These are phyloP conservation scores for Citrullus amarus DNA, from an alignment of 306 rosid genomes.

Conservation along the genomic window DNA sequence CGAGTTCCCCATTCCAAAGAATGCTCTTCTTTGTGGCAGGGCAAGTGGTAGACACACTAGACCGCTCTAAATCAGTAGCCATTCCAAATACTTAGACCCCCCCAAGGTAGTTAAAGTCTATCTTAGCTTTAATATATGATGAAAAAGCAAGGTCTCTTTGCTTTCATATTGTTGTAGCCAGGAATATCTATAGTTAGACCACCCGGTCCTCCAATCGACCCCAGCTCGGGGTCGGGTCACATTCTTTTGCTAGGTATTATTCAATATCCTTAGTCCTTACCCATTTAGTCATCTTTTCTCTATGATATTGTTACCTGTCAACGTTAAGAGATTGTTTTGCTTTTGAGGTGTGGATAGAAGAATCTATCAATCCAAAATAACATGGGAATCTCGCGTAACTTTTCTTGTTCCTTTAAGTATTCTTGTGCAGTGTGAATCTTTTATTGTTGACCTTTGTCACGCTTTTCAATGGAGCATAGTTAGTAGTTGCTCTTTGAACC, in stretches of 20 bases:
- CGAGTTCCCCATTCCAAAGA: slow-evolving; percentile 17
- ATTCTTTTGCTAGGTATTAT: slow-evolving; percentile 32
- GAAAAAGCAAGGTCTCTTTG: slow-evolving; percentile 3
- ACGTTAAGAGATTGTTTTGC: neutral
- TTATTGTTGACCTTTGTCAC: neutral
- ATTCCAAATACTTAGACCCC: neutral
- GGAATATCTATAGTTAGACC: neutral
- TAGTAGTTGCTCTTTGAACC: neutral
- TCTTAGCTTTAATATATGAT: neutral
- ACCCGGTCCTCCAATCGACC: slow-evolving; percentile 19
- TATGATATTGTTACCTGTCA: neutral
- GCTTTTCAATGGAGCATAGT: neutral
- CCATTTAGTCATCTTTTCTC: slow-evolving; percentile 13
- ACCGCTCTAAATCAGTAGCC: slow-evolving; percentile 5
- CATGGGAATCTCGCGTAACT: neutral
- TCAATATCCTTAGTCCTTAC: slow-evolving; percentile 10
- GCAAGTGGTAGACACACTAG: slow-evolving; percentile 14
- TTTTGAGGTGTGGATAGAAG: neutral
- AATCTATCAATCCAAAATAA: neutral
- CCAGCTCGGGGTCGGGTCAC: slow-evolving; percentile 71
- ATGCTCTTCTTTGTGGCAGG: slow-evolving; percentile 16
- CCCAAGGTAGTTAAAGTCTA: neutral
- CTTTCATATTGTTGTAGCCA: neutral
- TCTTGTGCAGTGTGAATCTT: too few species aligned
- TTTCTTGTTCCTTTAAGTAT: neutral